Percentiles rank a stretch among this genome's conserved stretches.
Conservation (phyloP, 768 basidiomycete species). For the Tricholoma sp. region DNA sequence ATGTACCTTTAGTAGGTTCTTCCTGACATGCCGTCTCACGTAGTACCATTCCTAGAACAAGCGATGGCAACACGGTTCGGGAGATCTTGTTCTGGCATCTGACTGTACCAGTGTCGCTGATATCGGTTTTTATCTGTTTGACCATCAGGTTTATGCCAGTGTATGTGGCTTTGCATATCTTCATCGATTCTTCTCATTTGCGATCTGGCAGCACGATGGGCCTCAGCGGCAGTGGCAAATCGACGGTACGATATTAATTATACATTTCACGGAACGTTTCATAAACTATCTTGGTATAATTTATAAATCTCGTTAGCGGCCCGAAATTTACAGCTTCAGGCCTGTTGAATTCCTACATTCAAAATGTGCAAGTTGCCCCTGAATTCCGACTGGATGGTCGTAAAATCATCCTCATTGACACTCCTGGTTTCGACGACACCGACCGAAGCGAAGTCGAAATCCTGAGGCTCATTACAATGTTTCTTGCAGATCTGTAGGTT, state of each 20-base stretch:
- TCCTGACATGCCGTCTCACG: not conserved
- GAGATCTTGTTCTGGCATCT: not conserved
- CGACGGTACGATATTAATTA: not conserved
- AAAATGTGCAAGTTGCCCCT: no score
- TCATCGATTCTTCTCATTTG: not conserved
- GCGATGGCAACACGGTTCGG: not conserved
- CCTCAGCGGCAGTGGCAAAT: constrained; percentile 1
- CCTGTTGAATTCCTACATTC: not conserved
- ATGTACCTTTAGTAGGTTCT: not conserved
- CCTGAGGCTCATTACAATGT: no score
- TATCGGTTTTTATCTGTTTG: not conserved
- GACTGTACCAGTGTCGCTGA: not conserved
- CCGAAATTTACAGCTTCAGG: not conserved
- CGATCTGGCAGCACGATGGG: not conserved
- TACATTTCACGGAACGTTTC: no score
- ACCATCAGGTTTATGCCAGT: not conserved
- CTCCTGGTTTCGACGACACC: no score
- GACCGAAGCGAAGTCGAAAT: no score
- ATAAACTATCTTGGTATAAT: not conserved
- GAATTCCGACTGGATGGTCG: no score
- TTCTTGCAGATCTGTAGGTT: not conserved
- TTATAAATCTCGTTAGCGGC: not conserved
- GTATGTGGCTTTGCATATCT: not conserved
- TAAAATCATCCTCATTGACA: no score
- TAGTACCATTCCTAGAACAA: not conserved